A percentile compares a stretch with the other conserved stretches of the same genome.
Evolutionary conservation across 169 alveolate species (phyloP).

Genomic region (Plasmodium vinckei): DNA sequence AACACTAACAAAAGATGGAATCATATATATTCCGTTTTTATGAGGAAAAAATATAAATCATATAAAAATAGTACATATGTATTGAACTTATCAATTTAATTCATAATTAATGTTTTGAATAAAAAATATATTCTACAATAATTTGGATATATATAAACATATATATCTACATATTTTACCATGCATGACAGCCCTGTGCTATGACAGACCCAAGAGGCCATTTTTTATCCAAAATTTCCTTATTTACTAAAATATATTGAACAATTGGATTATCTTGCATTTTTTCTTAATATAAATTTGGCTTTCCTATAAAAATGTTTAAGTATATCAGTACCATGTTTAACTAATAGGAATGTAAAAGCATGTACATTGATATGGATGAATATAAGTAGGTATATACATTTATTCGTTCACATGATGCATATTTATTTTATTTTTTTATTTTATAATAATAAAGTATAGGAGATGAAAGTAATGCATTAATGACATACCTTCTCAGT

Average conservation of each 20-base stretch:
- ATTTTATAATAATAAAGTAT: no score
- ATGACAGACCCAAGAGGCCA: conserved; percentile 81
- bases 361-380: no score
- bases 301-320: not conserved
- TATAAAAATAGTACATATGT: not conserved
- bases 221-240: conserved; percentile 77
- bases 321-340: not conserved
- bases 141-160: not conserved
- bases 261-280: conserved; percentile 64
- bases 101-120: no score
- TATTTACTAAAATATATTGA: conserved; percentile 66
- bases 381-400: no score
- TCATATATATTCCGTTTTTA: not conserved
- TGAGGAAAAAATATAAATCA: not conserved
- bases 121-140: no score
- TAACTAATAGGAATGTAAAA: not conserved
- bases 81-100: not conserved
- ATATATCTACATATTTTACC: conserved; percentile 57
- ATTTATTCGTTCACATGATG: no score
- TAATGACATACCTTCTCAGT: no score
- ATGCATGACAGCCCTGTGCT: conserved; percentile 84
- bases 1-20: conserved; percentile 30
- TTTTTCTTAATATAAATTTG: not conserved
- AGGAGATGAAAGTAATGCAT: no score
- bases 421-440: no score